Base-by-base conservation (phyloP, 345 rosid genomes). In the Dovyalis caffra region DNA sequence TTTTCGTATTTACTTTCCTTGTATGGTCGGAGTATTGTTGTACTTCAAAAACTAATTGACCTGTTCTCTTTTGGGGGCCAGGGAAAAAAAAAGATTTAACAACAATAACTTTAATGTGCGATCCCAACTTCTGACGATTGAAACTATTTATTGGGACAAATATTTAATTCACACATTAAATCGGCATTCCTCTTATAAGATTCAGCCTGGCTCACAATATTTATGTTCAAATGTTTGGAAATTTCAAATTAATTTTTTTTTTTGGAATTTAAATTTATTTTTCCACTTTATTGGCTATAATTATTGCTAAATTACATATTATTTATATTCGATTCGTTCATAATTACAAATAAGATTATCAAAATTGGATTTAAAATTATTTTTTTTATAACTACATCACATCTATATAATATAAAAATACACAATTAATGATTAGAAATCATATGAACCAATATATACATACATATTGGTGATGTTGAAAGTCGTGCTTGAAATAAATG, bases 161-260 rank as follows among this genome's bases (percentile, higher is more conserved):
- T 43, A 60, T 68, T 26, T 58, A 40, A 53, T 66, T 74, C 40
- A 34, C 37, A 29, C 66, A 66, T 75, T 35, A 40, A 75, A 67
- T 67, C 6, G 23, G 16, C 72, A 72, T 72, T 62, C 43, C 53
- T 34, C 25, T 3, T 28, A n/a, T 23, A 34, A 49, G 64, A 23
- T 53, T 38, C 16, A 28, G 45, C 45, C 40, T 35, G 32, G 5
- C 66, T 58, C 53, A 16, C 34, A 33, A 21, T 29, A 63, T 40
- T 38, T 40, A 72, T 60, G 11, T 31, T 18, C 9, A 23, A 11
- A 20, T 47, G 34, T 31, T 12, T 6, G 23, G 6, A 58, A 58
- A 20, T 6, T 9, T 23, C 8, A 25, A 1, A 16, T 20, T 56
- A n/a, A n/a, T 56, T 56, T 0, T 56, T 18, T 5, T 1, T 23